Evolutionary conservation across 192 early-diverging fungal genomes (phyloP), one percentile per base, ranked within the genome.

Genomic region (Podochytrium sp.): DNA sequence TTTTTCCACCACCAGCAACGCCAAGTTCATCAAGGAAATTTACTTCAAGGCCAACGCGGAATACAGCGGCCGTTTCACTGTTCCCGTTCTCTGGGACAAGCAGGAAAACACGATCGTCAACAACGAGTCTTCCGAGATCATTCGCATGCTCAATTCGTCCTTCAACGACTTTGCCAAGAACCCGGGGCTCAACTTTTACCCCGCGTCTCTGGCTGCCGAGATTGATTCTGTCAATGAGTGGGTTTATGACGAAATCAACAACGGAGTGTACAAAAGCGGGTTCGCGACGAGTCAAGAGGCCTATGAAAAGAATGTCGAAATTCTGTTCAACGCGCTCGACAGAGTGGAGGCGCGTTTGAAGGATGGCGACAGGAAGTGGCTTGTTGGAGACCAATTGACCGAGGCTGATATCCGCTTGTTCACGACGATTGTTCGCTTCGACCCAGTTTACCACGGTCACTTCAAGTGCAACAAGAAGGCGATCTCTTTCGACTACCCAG

Each of bases 71-170:
- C 25, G 51, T 2, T 80, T 92, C 78, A 99, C 97, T 1, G 97
- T 99, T 1, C 97, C 97, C 25, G 89, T 98, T 43, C 88, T 99
- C 29, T 98, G 95, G 96, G 97, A 99, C 82, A 98, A 92, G 86
- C 94, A 96, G 81, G 80, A 81, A 33, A 56, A 88, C 43, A 99
- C 95, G 30, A 98, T 99, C 60, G 81, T 83, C 33, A 99, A 95
- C 90, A 99, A 99, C 81, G 97, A 99, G 82, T 90, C 87, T 71
- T 92, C 92, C 4, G 97, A 99, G 76, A 97, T 99, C 55, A 98
- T 99, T 58, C 80, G 79, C 29, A 95, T 97, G 81, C 84, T 99
- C 71, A 97, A 99, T 87, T 84, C 87, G 1, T 91, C 84, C 1
- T 99, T 99, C 63, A 91, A 98, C 74, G 87, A 90, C 29, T 81